These are phyloP conservation scores for Exophiala spinifera DNA, from an alignment of 2,329 filamentous ascomycete genomes.

Conservation along the genomic window DNA sequence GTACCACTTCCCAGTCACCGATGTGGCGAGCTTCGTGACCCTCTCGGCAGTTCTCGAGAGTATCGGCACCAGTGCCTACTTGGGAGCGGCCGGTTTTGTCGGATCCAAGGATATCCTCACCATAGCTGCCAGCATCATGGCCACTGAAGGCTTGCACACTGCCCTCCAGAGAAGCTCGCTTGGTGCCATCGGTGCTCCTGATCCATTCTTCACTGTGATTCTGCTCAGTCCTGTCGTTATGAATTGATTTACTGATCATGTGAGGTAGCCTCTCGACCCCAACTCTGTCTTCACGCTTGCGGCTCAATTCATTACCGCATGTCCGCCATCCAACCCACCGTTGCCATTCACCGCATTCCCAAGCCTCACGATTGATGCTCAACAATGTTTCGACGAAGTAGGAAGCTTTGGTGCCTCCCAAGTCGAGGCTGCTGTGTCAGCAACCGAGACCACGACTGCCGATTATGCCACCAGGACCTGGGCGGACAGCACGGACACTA, in stretches of 20 bases:
- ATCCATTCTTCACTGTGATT: constrained; percentile 61
- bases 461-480: constrained; percentile 6
- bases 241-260: background rate
- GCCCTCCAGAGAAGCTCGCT: constrained; percentile 65
- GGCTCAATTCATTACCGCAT: constrained; percentile 68
- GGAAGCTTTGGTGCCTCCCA: constrained; percentile 4
- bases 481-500: background rate
- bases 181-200: constrained; percentile 59
- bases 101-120: constrained; percentile 58
- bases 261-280: constrained; percentile 55
- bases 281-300: constrained; percentile 71
- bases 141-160: constrained; percentile 69
- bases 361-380: constrained; percentile 32
- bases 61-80: constrained; percentile 41
- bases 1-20: constrained; percentile 66
- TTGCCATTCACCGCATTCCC: constrained; percentile 64
- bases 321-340: constrained; percentile 61
- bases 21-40: constrained; percentile 57
- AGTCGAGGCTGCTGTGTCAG: background rate
- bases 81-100: constrained; percentile 67
- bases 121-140: constrained; percentile 65
- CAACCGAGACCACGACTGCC: background rate
- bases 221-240: background rate
- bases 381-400: constrained; percentile 21
- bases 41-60: constrained; percentile 69